phyloP scores from a whole-genome alignment of 2,329 filamentous ascomycete genomes.

The Paraconiothyrium sp. region DNA sequence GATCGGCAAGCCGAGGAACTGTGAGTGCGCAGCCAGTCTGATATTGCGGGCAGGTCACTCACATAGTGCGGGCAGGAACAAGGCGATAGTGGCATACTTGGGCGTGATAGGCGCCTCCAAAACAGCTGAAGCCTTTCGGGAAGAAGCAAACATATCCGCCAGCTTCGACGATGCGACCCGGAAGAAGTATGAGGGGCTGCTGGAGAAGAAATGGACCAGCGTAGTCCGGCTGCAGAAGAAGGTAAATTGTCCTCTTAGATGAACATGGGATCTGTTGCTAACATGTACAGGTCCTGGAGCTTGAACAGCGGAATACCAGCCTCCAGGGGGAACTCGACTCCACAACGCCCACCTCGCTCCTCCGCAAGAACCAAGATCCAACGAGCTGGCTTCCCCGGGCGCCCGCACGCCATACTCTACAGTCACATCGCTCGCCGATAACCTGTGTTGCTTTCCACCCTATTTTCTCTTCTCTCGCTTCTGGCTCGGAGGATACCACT shows the following conservation, averaged over 20 bases:
- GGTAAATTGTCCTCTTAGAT: slow-evolving; percentile 59
- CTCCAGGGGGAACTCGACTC: slow-evolving; percentile 87
- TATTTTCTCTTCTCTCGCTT: slow-evolving; percentile 87
- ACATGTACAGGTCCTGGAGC: slow-evolving; percentile 81
- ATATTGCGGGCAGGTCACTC: slow-evolving; percentile 19
- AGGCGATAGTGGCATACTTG: slow-evolving; percentile 91
- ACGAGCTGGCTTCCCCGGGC: slow-evolving; percentile 84
- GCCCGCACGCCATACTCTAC: slow-evolving; percentile 81
- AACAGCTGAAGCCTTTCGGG: slow-evolving; percentile 75
- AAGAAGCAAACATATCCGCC: slow-evolving; percentile 78
- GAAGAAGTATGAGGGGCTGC: slow-evolving; percentile 92
- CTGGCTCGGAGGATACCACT: slow-evolving; percentile 88
- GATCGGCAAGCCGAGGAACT: slow-evolving; percentile 87
- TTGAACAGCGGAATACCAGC: slow-evolving; percentile 77
- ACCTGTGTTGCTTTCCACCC: slow-evolving; percentile 94
- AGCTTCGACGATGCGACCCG: slow-evolving; percentile 80
- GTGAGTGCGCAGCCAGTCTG: slow-evolving; percentile 62
- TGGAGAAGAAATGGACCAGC: slow-evolving; percentile 99
- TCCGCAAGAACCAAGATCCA: slow-evolving; percentile 84
- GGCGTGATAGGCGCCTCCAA: slow-evolving; percentile 75
- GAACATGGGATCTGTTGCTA: slow-evolving; percentile 19
- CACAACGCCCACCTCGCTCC: slow-evolving; percentile 80
- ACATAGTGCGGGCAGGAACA: slow-evolving; percentile 70
- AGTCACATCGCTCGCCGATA: slow-evolving; percentile 82
- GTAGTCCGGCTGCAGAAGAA: slow-evolving; percentile 96